Percentiles rank a stretch among this genome's conserved stretches.
phyloP scores from a whole-genome alignment of 306 rosid genomes.

The Fagus sylvatica region DNA sequence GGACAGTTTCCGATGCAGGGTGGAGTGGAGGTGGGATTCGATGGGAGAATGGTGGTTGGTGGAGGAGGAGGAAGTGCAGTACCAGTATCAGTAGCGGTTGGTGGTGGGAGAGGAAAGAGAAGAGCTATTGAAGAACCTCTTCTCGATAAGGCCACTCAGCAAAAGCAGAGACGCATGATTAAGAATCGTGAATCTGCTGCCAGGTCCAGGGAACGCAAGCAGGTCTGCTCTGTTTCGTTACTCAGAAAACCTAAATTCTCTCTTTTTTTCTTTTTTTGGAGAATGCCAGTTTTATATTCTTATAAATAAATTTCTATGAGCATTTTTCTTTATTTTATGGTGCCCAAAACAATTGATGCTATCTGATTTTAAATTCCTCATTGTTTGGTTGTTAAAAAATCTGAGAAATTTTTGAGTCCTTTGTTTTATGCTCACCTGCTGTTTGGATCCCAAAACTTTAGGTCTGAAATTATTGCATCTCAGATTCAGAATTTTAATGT shows the following conservation, averaged over 20 bases:
- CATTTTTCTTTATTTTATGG: too few species aligned
- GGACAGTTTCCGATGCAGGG: slow-evolving; percentile 43
- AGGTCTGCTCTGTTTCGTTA: slow-evolving; percentile 46
- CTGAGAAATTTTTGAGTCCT: neutral
- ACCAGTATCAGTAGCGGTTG: neutral
- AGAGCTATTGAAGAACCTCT: slow-evolving; percentile 58
- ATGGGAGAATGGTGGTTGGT: slow-evolving; percentile 23
- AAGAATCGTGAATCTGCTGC: slow-evolving; percentile 94
- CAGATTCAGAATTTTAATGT: neutral
- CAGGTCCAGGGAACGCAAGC: slow-evolving; percentile 90
- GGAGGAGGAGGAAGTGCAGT: slow-evolving; percentile 29
- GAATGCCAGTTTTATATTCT: too few species aligned
- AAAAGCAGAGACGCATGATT: slow-evolving; percentile 85
- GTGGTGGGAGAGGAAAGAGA: slow-evolving; percentile 57
- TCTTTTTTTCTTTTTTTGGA: too few species aligned
- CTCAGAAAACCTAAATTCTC: neutral
- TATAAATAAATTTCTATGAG: too few species aligned
- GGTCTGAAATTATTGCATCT: neutral
- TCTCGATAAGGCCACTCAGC: slow-evolving; percentile 74
- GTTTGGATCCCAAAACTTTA: neutral
- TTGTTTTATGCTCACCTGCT: slow-evolving; percentile 6
- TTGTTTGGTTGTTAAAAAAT: neutral
- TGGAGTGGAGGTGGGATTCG: slow-evolving; percentile 36
- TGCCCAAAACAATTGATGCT: too few species aligned
- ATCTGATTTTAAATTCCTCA: neutral